phyloP scores from a whole-genome alignment of 495 filamentous ascomycete species.

The Tuber melanosporum region DNA sequence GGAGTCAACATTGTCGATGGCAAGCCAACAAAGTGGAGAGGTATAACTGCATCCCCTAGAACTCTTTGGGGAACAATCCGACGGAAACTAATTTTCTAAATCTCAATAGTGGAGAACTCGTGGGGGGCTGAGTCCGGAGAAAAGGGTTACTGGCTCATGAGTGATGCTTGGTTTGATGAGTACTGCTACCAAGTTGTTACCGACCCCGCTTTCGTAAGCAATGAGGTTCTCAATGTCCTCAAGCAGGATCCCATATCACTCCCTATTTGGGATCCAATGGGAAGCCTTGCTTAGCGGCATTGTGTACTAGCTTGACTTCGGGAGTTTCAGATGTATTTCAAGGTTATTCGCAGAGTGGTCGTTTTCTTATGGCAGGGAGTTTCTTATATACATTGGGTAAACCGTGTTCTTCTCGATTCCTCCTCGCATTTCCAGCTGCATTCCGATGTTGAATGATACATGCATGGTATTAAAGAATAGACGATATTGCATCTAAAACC shows the following conservation, averaged over 20 bases:
- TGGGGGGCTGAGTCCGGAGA: conserved; percentile 64
- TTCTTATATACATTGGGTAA: conserved; percentile 7
- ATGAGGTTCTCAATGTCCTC: conserved; percentile 62
- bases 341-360: background rate
- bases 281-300: conserved; percentile 59
- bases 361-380: conserved; percentile 3
- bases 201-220: conserved; percentile 60
- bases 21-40: conserved; percentile 62
- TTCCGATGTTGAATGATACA: background rate
- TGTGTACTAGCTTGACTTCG: background rate
- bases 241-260: conserved; percentile 62
- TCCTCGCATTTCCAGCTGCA: background rate
- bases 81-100: background rate
- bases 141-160: conserved; percentile 83
- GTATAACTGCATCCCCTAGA: background rate
- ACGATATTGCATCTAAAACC: background rate
- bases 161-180: conserved; percentile 78
- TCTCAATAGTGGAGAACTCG: conserved; percentile 61
- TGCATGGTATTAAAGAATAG: background rate
- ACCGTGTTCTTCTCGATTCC: background rate
- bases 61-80: background rate
- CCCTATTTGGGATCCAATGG: conserved; percentile 85
- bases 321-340: background rate
- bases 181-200: conserved; percentile 86
- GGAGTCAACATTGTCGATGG: conserved; percentile 67